Evolutionary conservation across 495 filamentous ascomycete genomes (phyloP).

Genomic region (Podospora appendiculata): DNA sequence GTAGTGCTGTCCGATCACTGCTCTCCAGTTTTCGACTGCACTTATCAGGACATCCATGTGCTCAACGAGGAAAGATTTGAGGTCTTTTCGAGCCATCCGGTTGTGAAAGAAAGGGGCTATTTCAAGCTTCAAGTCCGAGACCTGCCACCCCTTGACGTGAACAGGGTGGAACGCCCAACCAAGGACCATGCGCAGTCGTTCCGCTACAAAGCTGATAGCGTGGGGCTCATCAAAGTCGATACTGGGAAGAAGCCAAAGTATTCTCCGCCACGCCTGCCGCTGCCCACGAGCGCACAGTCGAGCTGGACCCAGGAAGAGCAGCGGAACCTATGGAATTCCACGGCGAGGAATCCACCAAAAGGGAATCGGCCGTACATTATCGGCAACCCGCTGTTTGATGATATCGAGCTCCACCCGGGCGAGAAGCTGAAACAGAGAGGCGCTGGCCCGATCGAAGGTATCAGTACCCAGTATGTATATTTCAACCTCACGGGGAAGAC

Average conservation of each 20-base stretch:
- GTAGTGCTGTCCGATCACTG: slow-evolving; percentile 2
- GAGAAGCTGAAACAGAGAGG: slow-evolving; percentile 23
- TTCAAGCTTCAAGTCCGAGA: slow-evolving; percentile 24
- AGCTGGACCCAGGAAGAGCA: slow-evolving; percentile 20
- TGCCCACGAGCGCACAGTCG: slow-evolving; percentile 11
- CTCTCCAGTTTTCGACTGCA: slow-evolving; percentile 21
- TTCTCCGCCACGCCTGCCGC: slow-evolving; percentile 13
- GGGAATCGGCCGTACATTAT: slow-evolving; percentile 23
- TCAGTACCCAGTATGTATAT: slow-evolving; percentile 28
- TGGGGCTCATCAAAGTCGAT: slow-evolving; percentile 24
- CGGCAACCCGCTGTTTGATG: slow-evolving; percentile 25
- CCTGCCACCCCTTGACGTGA: slow-evolving; percentile 15
- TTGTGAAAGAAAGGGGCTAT: slow-evolving; percentile 18
- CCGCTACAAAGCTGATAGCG: slow-evolving; percentile 14
- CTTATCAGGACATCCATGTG: slow-evolving; percentile 19
- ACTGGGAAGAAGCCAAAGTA: slow-evolving; percentile 16
- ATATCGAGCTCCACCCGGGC: slow-evolving; percentile 23
- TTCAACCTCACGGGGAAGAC: slow-evolving; percentile 26
- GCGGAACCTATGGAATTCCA: slow-evolving; percentile 21
- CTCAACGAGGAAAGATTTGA: slow-evolving; percentile 25
- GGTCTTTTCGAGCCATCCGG: slow-evolving; percentile 18
- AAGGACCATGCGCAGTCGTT: slow-evolving; percentile 23
- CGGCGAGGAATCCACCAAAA: slow-evolving; percentile 17
- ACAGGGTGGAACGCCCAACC: slow-evolving; percentile 13
- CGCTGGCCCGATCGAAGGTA: slow-evolving; percentile 17